phyloP scores from a whole-genome alignment of 2,329 filamentous ascomycete genomes.

The Exophiala aquamarina region DNA sequence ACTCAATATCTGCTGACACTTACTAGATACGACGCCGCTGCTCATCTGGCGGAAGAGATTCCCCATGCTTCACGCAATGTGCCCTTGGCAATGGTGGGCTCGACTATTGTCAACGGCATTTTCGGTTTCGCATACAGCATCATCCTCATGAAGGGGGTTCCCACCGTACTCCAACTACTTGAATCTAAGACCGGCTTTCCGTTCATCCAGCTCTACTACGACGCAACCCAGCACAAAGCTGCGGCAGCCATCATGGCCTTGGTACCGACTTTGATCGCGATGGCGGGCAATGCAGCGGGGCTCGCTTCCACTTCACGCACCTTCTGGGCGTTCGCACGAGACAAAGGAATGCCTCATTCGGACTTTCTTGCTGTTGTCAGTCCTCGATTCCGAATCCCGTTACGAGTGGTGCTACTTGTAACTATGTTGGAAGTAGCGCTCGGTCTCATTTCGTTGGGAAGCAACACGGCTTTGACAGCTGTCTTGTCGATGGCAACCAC shows the following conservation, averaged over 20 bases:
- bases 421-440: constrained; percentile 4
- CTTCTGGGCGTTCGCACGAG: constrained; percentile 41
- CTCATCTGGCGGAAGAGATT: constrained; percentile 40
- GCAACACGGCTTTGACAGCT: constrained; percentile 25
- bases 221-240: constrained; percentile 30
- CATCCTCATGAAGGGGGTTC: constrained; percentile 44
- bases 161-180: constrained; percentile 38
- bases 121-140: constrained; percentile 46
- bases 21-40: constrained; percentile 40
- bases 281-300: constrained; percentile 30
- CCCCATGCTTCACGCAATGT: constrained; percentile 30
- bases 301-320: constrained; percentile 38
- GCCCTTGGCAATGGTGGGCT: constrained; percentile 35
- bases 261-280: constrained; percentile 32
- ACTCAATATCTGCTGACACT: too few species aligned
- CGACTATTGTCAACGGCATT: constrained; percentile 43
- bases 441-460: too few species aligned
- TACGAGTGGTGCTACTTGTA: constrained; percentile 12
- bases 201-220: constrained; percentile 42
- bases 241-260: constrained; percentile 33
- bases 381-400: constrained; percentile 22
- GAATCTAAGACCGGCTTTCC: constrained; percentile 44
- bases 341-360: constrained; percentile 39
- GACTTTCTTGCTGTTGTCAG: constrained; percentile 26
- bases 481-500: constrained; percentile 27